Evolutionary conservation across 352 stramenopile genomes (phyloP).

Genomic region (Aphanomyces euteiches): DNA sequence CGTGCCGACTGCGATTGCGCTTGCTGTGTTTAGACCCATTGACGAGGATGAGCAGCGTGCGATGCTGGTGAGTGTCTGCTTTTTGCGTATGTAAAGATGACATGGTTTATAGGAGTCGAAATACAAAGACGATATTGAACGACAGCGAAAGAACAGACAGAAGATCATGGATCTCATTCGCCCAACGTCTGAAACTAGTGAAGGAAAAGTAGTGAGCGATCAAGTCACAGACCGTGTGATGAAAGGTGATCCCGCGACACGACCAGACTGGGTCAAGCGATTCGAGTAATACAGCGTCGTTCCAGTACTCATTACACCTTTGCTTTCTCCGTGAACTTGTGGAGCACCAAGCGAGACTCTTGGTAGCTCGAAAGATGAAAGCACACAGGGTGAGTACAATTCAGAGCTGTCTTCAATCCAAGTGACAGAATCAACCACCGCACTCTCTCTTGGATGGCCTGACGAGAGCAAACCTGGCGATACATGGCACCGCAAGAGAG

Average conservation of each 20-base stretch:
- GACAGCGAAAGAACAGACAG: slow-evolving; percentile 56
- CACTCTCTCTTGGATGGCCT: too few relatives aligned
- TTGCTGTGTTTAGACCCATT: slow-evolving; percentile 67
- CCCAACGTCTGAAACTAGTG: slow-evolving; percentile 45
- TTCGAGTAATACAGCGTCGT: slow-evolving; percentile 13
- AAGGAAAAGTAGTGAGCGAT: slow-evolving; percentile 70
- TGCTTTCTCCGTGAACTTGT: too few relatives aligned
- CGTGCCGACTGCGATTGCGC: slow-evolving; percentile 59
- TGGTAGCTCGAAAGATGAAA: too few relatives aligned
- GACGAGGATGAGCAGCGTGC: slow-evolving; percentile 71
- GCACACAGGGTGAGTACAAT: too few relatives aligned
- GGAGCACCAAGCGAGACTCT: too few relatives aligned
- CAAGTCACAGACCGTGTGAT: slow-evolving; percentile 67
- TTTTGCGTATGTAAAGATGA: slow-evolving; percentile 10
- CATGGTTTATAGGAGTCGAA: slow-evolving; percentile 49
- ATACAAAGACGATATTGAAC: slow-evolving; percentile 57
- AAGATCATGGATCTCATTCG: slow-evolving; percentile 77
- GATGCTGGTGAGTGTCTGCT: slow-evolving; percentile 46
- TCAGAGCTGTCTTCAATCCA: too few relatives aligned
- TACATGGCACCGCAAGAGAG: too few relatives aligned
- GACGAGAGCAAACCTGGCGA: too few relatives aligned
- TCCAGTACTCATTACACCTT: too few relatives aligned
- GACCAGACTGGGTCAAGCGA: slow-evolving; percentile 21
- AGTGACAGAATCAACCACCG: too few relatives aligned
- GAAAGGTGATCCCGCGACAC: slow-evolving; percentile 26